Conservation (phyloP, 176 grass and related monocot genomes). For the Aegilops speltoides region DNA sequence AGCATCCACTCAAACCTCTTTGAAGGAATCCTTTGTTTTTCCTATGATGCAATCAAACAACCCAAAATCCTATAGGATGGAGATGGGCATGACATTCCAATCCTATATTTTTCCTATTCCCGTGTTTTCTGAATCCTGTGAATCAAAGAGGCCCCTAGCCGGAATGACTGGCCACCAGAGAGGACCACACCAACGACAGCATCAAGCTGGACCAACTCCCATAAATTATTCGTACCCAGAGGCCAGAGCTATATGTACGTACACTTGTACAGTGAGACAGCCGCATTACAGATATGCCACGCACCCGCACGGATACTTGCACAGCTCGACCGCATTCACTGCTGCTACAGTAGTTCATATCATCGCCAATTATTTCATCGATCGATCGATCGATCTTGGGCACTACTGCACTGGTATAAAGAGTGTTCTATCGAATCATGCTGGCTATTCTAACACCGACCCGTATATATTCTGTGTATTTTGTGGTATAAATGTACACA, state of each 20-base stretch:
- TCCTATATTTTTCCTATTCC: too few relatives aligned
- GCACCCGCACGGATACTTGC: too few relatives aligned
- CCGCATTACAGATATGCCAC: background rate
- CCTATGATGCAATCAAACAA: too few relatives aligned
- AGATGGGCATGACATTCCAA: too few relatives aligned
- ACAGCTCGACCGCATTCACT: constrained; percentile 25
- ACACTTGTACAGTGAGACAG: background rate
- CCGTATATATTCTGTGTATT: background rate
- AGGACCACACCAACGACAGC: background rate
- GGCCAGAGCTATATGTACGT: background rate
- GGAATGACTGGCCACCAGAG: too few relatives aligned
- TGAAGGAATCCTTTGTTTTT: too few relatives aligned
- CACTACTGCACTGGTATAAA: background rate
- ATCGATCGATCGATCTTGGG: too few relatives aligned
- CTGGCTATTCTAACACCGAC: background rate
- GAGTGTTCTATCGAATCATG: background rate
- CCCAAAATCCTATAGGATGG: too few relatives aligned
- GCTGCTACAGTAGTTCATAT: too few relatives aligned
- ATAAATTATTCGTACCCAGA: background rate
- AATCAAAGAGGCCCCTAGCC: too few relatives aligned
- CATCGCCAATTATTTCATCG: background rate
- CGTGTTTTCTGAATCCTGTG: too few relatives aligned
- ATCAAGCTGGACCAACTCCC: background rate
- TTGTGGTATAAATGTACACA: background rate
- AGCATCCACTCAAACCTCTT: too few relatives aligned